phyloP scores from a whole-genome alignment of 2,329 filamentous ascomycete species.

The Ceratocystis eucalypticola region DNA sequence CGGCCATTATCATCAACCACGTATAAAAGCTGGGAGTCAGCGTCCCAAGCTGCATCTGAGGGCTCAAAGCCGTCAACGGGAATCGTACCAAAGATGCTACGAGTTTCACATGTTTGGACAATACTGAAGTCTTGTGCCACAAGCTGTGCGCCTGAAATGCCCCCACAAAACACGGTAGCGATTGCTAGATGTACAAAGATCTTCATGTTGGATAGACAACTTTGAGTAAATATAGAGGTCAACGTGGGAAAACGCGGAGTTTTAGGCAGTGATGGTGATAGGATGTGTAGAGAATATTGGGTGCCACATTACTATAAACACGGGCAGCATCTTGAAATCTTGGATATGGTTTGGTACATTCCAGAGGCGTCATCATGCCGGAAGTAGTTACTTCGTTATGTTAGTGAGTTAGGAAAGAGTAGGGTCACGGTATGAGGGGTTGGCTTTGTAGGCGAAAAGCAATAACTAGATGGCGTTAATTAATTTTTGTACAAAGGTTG shows the following conservation, averaged over 20 bases:
- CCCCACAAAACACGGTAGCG: background rate
- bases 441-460: too few species aligned
- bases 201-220: background rate
- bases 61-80: constrained; percentile 13
- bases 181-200: background rate
- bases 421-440: too few species aligned
- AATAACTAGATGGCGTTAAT: too few species aligned
- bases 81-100: constrained; percentile 14
- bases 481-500: too few species aligned
- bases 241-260: too few species aligned
- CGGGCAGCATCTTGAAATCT: background rate
- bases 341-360: background rate
- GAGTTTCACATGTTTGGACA: constrained; percentile 6
- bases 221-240: background rate
- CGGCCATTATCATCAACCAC: constrained; percentile 18
- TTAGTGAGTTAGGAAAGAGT: background rate
- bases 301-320: background rate
- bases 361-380: background rate
- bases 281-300: too few species aligned
- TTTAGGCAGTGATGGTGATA: too few species aligned
- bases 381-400: background rate
- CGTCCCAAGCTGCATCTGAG: constrained; percentile 19
- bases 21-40: constrained; percentile 9
- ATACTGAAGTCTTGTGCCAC: constrained; percentile 2
- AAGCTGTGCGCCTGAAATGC: constrained; percentile 8